Conservation (phyloP, 2,329 filamentous ascomycete species). For the Ascochyta pisi region DNA sequence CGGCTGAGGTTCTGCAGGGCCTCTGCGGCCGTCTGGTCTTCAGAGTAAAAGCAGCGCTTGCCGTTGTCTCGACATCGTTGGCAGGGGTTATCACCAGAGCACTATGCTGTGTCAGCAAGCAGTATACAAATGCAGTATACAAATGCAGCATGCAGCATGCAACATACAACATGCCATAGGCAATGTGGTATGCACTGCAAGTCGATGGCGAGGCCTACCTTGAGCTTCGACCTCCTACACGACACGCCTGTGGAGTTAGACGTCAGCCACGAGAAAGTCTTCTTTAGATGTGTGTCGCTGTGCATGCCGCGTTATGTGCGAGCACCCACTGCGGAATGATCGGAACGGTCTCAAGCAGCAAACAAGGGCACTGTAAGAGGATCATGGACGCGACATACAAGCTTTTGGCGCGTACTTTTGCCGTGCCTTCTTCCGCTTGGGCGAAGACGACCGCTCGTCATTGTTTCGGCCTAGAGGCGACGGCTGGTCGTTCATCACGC, state of each 20-base stretch:
- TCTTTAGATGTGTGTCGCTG: not conserved
- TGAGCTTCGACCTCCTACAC: constrained; percentile 46
- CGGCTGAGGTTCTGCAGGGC: constrained; percentile 47
- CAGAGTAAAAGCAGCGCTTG: constrained; percentile 47
- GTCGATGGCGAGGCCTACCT: constrained; percentile 25
- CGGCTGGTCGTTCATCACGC: constrained; percentile 35
- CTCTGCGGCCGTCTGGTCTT: constrained; percentile 48
- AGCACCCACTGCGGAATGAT: constrained; percentile 29
- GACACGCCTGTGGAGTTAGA: constrained; percentile 34
- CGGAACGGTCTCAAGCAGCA: constrained; percentile 17
- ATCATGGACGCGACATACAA: constrained; percentile 33
- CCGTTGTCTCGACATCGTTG: constrained; percentile 45
- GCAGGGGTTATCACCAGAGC: constrained; percentile 46
- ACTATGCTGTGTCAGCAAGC: constrained; percentile 26
- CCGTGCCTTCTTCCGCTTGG: constrained; percentile 46
- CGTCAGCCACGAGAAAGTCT: constrained; percentile 20
- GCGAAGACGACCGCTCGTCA: constrained; percentile 35
- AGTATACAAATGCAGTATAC: too few relatives aligned
- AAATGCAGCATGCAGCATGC: not conserved
- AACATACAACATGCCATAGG: too few relatives aligned
- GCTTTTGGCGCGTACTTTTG: constrained; percentile 47
- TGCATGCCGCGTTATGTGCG: not conserved
- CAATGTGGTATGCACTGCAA: not conserved
- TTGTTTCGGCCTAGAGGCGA: constrained; percentile 26
- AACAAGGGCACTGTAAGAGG: not conserved